Percentiles rank a stretch among this genome's conserved stretches.
phyloP scores from a whole-genome alignment of 805 yeast genomes.

The Wickerhamiella nectarea region DNA sequence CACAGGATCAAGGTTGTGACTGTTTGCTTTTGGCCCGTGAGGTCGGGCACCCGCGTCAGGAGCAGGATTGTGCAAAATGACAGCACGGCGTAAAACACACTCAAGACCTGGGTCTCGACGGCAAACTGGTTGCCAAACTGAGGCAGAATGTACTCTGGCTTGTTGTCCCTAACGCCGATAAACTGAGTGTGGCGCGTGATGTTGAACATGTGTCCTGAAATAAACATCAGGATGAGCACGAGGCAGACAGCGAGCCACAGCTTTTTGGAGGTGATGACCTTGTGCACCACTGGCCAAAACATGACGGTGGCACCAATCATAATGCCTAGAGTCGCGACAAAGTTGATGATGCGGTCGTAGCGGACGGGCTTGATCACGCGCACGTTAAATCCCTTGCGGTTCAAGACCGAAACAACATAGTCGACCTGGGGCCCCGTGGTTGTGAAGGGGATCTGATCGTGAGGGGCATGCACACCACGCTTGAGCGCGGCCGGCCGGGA shows the following conservation, averaged over 20 bases:
- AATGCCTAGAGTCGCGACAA: slow-evolving; percentile 13
- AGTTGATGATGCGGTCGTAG: slow-evolving; percentile 17
- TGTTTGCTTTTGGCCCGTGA: slow-evolving; percentile 35
- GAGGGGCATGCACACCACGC: slow-evolving; percentile 19
- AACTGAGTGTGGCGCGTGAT: slow-evolving; percentile 58
- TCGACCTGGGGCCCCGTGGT: slow-evolving; percentile 17
- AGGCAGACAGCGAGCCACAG: slow-evolving; percentile 64
- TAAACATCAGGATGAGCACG: slow-evolving; percentile 54
- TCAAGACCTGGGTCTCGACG: slow-evolving; percentile 77
- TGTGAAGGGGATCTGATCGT: slow-evolving; percentile 21
- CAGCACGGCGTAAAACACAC: slow-evolving; percentile 44
- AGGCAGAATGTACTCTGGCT: slow-evolving; percentile 38
- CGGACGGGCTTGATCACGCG: slow-evolving; percentile 24
- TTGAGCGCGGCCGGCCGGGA: slow-evolving; percentile 25
- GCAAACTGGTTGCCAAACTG: slow-evolving; percentile 73
- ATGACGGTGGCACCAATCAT: slow-evolving; percentile 8
- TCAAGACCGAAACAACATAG: slow-evolving; percentile 16
- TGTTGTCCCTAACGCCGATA: slow-evolving; percentile 31
- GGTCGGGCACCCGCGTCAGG: slow-evolving; percentile 41
- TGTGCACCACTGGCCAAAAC: slow-evolving; percentile 25
- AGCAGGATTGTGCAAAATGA: slow-evolving; percentile 47
- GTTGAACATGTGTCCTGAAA: slow-evolving; percentile 88
- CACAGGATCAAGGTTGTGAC: slow-evolving; percentile 35
- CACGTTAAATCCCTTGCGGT: slow-evolving; percentile 20
- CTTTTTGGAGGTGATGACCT: slow-evolving; percentile 36